A percentile compares a stretch with the other conserved stretches of the same genome.
phyloP scores from a whole-genome alignment of 2,329 filamentous ascomycete genomes.

The Albophoma yamanashiensis region DNA sequence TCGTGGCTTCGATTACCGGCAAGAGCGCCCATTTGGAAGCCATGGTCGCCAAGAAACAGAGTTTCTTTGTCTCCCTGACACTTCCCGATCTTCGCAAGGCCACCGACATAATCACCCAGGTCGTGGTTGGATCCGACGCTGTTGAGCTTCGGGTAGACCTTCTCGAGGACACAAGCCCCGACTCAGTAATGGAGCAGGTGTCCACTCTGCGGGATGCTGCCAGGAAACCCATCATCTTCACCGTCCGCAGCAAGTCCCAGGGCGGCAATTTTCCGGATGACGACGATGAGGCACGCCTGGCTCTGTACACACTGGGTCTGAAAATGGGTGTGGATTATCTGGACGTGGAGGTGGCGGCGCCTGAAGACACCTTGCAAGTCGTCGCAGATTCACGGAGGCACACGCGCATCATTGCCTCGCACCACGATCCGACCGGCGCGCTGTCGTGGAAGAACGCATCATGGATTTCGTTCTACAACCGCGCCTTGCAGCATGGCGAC shows the following conservation, averaged over 20 bases:
- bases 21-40: constrained; percentile 34
- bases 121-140: constrained; percentile 79
- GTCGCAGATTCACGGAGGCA: constrained; percentile 57
- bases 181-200: constrained; percentile 75
- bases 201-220: constrained; percentile 64
- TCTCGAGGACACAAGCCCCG: constrained; percentile 61
- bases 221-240: constrained; percentile 80
- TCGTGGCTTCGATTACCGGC: constrained; percentile 27
- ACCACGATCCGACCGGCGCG: constrained; percentile 73
- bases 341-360: constrained; percentile 83
- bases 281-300: constrained; percentile 57
- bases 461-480: constrained; percentile 86
- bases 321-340: constrained; percentile 85
- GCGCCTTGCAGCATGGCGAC: constrained; percentile 79
- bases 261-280: constrained; percentile 81
- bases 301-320: constrained; percentile 68
- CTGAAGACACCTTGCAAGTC: constrained; percentile 60
- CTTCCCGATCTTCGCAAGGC: constrained; percentile 61
- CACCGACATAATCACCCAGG: constrained; percentile 54
- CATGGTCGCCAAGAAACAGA: constrained; percentile 49
- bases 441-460: constrained; percentile 88
- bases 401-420: constrained; percentile 85
- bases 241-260: constrained; percentile 74
- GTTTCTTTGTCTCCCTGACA: constrained; percentile 90
- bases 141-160: constrained; percentile 92